Percentiles rank a stretch among this genome's conserved stretches.
These are phyloP conservation scores for Mortierella sp. DNA, from an alignment of 371 early-diverging fungal genomes.

Conservation along the genomic window DNA sequence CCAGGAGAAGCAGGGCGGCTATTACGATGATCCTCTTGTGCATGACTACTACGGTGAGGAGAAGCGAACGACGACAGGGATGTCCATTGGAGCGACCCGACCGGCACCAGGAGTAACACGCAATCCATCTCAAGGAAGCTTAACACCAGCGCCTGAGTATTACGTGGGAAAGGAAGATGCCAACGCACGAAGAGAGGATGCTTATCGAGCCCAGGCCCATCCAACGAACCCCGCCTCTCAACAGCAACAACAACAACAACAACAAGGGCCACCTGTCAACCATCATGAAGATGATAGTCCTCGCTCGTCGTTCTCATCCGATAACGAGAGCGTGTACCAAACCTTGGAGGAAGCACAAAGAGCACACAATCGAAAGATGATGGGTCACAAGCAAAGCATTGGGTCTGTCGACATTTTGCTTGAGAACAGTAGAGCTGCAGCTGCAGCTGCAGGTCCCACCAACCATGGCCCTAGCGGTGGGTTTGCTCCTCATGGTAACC, in stretches of 20 bases:
- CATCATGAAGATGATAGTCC: conserved; percentile 8
- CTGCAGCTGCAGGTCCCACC: background rate
- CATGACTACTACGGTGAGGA: conserved; percentile 4
- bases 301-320: conserved; percentile 19
- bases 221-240: background rate
- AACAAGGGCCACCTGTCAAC: conserved; percentile 2
- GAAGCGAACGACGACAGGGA: background rate
- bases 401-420: conserved; percentile 26
- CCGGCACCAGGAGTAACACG: conserved; percentile 16
- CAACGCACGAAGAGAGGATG: conserved; percentile 32
- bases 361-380: conserved; percentile 35
- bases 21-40: background rate
- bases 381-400: conserved; percentile 46
- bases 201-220: conserved; percentile 4
- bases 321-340: conserved; percentile 7
- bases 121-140: conserved; percentile 27
- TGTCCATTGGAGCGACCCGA: conserved; percentile 33
- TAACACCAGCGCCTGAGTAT: conserved; percentile 33
- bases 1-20: background rate
- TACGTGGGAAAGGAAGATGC: conserved; percentile 37
- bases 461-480: background rate
- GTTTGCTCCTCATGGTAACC: no score
- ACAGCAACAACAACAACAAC: background rate
- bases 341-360: conserved; percentile 38
- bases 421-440: conserved; percentile 1